Conservation (phyloP, 2,329 filamentous ascomycete genomes). For the Mycogone perniciosa region DNA sequence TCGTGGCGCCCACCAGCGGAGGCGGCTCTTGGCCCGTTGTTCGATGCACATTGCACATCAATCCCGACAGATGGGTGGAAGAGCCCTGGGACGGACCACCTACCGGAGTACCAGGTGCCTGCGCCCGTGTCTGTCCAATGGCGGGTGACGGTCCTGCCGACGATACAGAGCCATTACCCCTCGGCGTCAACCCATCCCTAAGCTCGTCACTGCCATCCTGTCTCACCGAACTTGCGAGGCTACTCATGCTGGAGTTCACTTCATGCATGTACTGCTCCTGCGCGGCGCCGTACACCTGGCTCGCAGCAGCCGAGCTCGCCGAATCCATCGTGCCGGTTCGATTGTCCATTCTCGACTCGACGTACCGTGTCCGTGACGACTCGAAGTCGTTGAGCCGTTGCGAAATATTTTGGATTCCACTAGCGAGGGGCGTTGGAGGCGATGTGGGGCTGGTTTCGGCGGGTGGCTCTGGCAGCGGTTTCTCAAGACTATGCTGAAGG, state of each 20-base stretch:
- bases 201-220: slow-evolving; percentile 41
- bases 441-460: slow-evolving; percentile 18
- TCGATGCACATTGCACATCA: slow-evolving; percentile 68
- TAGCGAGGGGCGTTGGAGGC: slow-evolving; percentile 27
- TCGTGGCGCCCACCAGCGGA: slow-evolving; percentile 88
- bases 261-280: slow-evolving; percentile 29
- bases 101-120: slow-evolving; percentile 19
- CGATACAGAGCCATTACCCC: slow-evolving; percentile 48
- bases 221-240: slow-evolving; percentile 34
- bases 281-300: slow-evolving; percentile 31
- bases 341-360: slow-evolving; percentile 31
- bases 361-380: slow-evolving; percentile 5
- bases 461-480: slow-evolving; percentile 49
- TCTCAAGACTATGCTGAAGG: slow-evolving; percentile 50
- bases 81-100: slow-evolving; percentile 41
- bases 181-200: slow-evolving; percentile 42
- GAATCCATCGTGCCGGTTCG: slow-evolving; percentile 47
- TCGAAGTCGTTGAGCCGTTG: slow-evolving; percentile 21
- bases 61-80: slow-evolving; percentile 55
- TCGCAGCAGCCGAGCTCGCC: slow-evolving; percentile 24
- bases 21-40: slow-evolving; percentile 90
- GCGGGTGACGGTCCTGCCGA: slow-evolving; percentile 54
- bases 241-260: slow-evolving; percentile 42
- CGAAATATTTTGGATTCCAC: slow-evolving; percentile 21
- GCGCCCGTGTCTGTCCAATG: slow-evolving; percentile 29